These are phyloP conservation scores for Magnolia kwangsiensis DNA, from an alignment of 164 flowering plant species.

Conservation along the genomic window DNA sequence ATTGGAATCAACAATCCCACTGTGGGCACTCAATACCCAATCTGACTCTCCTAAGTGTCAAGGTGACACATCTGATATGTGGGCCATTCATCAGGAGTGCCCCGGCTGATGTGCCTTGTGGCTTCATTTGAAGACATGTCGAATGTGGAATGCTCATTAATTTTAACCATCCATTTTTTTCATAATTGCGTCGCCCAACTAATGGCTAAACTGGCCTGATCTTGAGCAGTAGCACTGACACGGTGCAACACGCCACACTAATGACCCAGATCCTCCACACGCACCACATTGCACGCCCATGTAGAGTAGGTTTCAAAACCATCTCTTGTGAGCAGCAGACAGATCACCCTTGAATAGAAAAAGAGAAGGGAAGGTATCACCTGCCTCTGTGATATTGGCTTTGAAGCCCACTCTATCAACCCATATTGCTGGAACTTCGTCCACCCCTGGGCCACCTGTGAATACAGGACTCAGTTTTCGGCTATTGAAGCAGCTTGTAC, in stretches of 20 bases:
- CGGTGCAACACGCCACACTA: neutral
- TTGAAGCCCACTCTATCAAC: slow-evolving; percentile 93
- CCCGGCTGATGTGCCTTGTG: too few species aligned
- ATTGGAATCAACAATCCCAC: neutral
- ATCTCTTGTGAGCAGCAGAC: too few species aligned
- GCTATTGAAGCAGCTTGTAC: slow-evolving; percentile 87
- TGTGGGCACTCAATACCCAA: neutral
- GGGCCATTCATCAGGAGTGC: neutral
- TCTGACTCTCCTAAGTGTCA: neutral
- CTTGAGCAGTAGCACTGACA: too few species aligned
- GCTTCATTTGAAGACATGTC: too few species aligned
- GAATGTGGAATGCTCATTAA: too few species aligned
- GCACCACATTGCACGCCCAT: neutral
- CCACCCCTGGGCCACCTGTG: slow-evolving; percentile 97
- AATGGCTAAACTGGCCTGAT: too few species aligned
- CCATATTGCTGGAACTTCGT: slow-evolving; percentile 99
- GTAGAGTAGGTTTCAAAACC: neutral
- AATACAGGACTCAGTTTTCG: slow-evolving; percentile 96
- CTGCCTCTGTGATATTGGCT: slow-evolving; percentile 92
- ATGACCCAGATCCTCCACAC: neutral
- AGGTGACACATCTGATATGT: too few species aligned
- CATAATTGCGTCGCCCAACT: too few species aligned
- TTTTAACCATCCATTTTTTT: too few species aligned
- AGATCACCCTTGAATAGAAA: neutral
- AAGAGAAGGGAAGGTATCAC: neutral